Evolutionary conservation across 495 filamentous ascomycete species (phyloP), one percentile per base, ranked within the genome.

Genomic region (Aspergillus kassunensis): DNA sequence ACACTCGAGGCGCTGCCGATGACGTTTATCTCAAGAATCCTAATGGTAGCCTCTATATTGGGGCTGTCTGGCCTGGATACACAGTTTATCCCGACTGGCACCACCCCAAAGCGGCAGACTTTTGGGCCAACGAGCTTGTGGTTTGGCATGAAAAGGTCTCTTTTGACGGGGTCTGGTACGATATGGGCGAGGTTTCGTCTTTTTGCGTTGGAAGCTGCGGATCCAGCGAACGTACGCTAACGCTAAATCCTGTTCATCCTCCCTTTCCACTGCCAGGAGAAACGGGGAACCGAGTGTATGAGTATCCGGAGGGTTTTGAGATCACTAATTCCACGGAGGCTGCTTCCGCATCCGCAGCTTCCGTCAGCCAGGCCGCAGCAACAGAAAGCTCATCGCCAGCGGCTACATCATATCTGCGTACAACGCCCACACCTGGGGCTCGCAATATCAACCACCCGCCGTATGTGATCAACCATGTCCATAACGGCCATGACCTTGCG

Each of bases 171-270:
- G 74, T 82, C 33, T 85, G 82, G 82, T 80, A 84, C 49, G 80
- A 84, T 45, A 84, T 84, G 80, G 69, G 57, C 63, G 75, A 90
- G 61, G 83, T 83, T 2, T 83, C 87, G 15, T 90, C 86, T 0
- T 92, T 92, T 77, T 93, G 89, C 54, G 79, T 87, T 11, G 89
- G 89, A 6, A 86, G 80, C 60, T 92, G 89, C 53, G 88, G 89
- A 21, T 80, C 76, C 27, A 70, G 71, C 2, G 89, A 90, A 46
- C 64, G 90, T 37, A 80, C 78, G 5, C 61, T 88, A 49, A 89
- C 78, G 5, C 61, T 88, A 49, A 89, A 90, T 56, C 86, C 86
- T 0, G 81, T 81, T 3, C 87, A 89, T 61, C 83, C 81, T 18
- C 75, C 80, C 5, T 90, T 89, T 54, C 19, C 48, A 2, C 76